These are phyloP conservation scores for Hymenoscyphus scutula DNA, from an alignment of 2,329 filamentous ascomycete genomes.

Conservation along the genomic window DNA sequence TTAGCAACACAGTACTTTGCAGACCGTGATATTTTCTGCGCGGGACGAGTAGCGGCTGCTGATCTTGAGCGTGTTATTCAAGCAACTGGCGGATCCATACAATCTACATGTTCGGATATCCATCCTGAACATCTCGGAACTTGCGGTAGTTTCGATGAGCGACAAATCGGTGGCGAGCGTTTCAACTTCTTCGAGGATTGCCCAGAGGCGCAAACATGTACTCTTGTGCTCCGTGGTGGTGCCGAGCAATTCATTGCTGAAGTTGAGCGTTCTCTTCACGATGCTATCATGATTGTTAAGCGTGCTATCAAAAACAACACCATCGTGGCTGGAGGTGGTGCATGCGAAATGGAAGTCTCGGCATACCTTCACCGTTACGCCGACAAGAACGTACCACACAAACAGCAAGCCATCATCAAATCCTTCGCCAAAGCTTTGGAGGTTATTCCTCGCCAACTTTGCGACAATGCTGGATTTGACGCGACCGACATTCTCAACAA, in stretches of 20 bases:
- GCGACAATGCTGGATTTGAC: conserved; percentile 98
- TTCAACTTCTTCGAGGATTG: conserved; percentile 99
- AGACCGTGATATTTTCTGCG: conserved; percentile 97
- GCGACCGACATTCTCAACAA: conserved; percentile 97
- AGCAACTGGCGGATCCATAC: conserved; percentile 86
- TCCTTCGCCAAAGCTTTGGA: conserved; percentile 96
- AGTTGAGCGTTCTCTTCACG: conserved; percentile 94
- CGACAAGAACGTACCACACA: conserved; percentile 87
- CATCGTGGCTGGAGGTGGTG: conserved; percentile 93
- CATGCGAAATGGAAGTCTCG: conserved; percentile 94
- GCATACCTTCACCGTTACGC: conserved; percentile 90
- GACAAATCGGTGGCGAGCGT: conserved; percentile 93
- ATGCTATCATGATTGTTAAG: conserved; percentile 99
- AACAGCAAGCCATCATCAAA: conserved; percentile 97
- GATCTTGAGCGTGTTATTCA: conserved; percentile 96
- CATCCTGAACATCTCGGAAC: conserved; percentile 83
- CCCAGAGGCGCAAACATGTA: conserved; percentile 94
- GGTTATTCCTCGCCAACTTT: conserved; percentile 93
- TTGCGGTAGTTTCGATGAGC: conserved; percentile 89
- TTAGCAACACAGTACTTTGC: conserved; percentile 97
- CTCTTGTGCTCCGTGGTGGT: conserved; percentile 87
- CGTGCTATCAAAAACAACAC: conserved; percentile 91
- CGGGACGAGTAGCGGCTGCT: conserved; percentile 84
- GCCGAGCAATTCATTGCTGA: conserved; percentile 99
- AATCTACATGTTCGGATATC: conserved; percentile 97